Base-by-base conservation (phyloP, 2,329 filamentous ascomycete genomes). In the Fusarium luffae region DNA sequence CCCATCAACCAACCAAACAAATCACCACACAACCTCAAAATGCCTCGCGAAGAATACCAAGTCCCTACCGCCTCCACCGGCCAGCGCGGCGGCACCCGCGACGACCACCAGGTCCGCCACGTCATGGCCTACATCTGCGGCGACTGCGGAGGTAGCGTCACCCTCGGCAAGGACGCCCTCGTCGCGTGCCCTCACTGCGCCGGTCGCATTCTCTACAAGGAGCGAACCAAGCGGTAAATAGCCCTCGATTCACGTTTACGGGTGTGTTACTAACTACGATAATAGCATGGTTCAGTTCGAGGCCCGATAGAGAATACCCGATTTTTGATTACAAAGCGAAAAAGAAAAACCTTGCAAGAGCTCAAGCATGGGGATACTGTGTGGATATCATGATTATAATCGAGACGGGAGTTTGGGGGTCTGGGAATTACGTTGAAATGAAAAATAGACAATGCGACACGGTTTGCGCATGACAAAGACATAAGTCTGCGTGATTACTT, bases 261-360 rank as follows among this genome's bases (percentile, higher is more conserved):
- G 12, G 1, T 7, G 1, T 25, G n/a, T 47, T 30, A 21, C 67
- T 75, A 54, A 74, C 40, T 18, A 3, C 16, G 10, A 13, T 9
- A 47, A 16, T 61, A 97, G 95, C 78, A 98, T 98, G 94, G 94
- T 98, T 54, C 96, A 99, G 83, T 98, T 99, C 77, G 94, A 99
- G 85, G 96, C 96, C 54, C 89, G 95, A 82, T 98, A 68, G 60
- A 40, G 50, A 41, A 32, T 12, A 19, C 28, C 34, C 40, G 27
- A 58, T 44, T 19, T 46, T 59, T 27, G 43, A 59, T 41, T 50
- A 65, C 59, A 28, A 69, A 60, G 55, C 59, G 64, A 64, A 25
- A 27, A 25, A 56, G 51, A 52, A 59, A 68, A 46, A 55, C n/a
- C 43, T 27, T 58, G 19, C 43, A 30, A 63, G 32, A 58, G 37